Base-by-base conservation (phyloP, 441 rosid species). In the Theobroma grandiflorum region DNA sequence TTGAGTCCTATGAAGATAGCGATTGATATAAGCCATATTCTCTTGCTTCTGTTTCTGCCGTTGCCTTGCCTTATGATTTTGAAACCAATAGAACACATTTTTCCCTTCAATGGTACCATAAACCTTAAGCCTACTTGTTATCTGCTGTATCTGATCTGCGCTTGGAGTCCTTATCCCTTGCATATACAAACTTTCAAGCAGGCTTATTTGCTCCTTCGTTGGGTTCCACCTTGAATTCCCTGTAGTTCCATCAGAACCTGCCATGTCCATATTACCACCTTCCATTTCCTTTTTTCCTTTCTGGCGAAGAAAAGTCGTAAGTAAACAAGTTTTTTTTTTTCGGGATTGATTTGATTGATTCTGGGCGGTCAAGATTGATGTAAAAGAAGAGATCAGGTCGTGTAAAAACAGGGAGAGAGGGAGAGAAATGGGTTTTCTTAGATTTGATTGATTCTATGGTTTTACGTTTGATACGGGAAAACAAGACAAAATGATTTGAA, bases 71-170 rank as follows among this genome's bases (percentile, higher is more conserved):
- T 95, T 96, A 22, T 95, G 99, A 86, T 96, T 96, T 78, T 96
- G 99, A 71, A 96, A 96, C 99, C 99, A 96, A 72, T 96, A 96
- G 62, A 96, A 96, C 49, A 96, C 98, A 80, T 96, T 96, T 85
- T 96, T 96, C 16, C 98, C 99, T 85, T 96, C 99, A 43, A 94
- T 96, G 75, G 90, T 91, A 26, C 99, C 99, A 71, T 78, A 89
- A 3, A 84, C 93, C 38, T 88, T 90, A 26, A 96, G 97, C 77
- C 91, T 88, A 26, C 74, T 77, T 4, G 98, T 91, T 73, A 96
- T 96, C 72, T 92, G 95, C 86, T 96, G 95, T 72, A 96, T 96
- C 86, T 95, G 98, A 18, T 95, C 96, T 12, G 98, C 94, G 16
- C 80, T 90, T 16, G 98, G 98, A 1, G 98, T 96, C 78, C 98